These are phyloP conservation scores for Iris pallida DNA, from an alignment of 116 monocot genomes.

Conservation along the genomic window DNA sequence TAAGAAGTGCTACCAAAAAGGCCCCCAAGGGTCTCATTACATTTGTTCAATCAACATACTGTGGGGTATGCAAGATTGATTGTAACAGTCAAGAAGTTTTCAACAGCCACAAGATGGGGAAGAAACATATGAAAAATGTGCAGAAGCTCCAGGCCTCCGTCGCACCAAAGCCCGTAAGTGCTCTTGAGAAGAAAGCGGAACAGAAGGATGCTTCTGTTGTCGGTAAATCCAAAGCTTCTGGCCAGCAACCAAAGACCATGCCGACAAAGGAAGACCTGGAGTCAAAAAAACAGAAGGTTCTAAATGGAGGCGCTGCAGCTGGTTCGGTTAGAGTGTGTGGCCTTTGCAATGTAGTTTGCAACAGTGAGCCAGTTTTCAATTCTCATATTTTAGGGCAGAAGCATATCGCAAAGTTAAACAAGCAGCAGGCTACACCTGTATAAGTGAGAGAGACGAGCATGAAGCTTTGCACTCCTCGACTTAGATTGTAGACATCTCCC, in stretches of 20 bases:
- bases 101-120: constrained; percentile 35
- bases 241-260: not conserved
- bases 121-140: constrained; percentile 33
- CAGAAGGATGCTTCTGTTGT: not conserved
- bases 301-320: constrained; percentile 26
- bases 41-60: constrained; percentile 26
- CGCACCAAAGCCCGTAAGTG: constrained; percentile 9
- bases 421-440: constrained; percentile 5
- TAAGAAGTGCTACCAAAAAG: too few relatives aligned
- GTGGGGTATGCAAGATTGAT: constrained; percentile 44
- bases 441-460: too few relatives aligned
- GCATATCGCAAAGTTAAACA: constrained; percentile 43
- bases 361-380: constrained; percentile 40
- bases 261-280: constrained; percentile 25
- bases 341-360: constrained; percentile 31
- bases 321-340: constrained; percentile 14
- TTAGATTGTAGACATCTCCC: too few relatives aligned
- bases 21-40: not conserved
- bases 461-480: too few relatives aligned
- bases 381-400: constrained; percentile 45
- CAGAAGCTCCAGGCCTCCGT: constrained; percentile 19
- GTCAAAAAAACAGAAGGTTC: constrained; percentile 33
- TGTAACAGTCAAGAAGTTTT: constrained; percentile 38
- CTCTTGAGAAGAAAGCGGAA: not conserved
- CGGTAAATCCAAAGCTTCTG: not conserved